phyloP scores from a whole-genome alignment of 257 asterid species.

The Apocynum venetum region DNA sequence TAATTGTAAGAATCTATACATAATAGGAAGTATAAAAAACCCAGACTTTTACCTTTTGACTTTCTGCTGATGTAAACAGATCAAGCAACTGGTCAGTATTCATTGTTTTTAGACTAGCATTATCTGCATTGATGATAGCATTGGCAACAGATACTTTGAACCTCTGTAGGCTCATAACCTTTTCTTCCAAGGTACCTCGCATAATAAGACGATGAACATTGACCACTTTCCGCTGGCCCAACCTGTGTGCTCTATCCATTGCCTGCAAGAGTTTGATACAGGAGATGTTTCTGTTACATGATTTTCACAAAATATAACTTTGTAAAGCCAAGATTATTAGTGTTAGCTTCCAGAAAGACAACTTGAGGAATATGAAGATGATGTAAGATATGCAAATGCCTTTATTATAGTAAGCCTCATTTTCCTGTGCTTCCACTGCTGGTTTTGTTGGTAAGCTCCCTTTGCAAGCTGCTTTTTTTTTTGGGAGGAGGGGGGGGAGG shows the following conservation, averaged over 20 bases:
- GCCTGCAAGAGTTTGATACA: slow-evolving; percentile 53
- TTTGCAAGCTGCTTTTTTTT: no score
- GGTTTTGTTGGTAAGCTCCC: neutral
- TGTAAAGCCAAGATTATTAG: neutral
- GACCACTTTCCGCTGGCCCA: slow-evolving; percentile 94
- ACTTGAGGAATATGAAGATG: neutral
- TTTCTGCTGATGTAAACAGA: slow-evolving; percentile 85
- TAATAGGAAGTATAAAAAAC: neutral
- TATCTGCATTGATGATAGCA: slow-evolving; percentile 90
- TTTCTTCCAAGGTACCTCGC: slow-evolving; percentile 99
- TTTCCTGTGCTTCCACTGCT: neutral
- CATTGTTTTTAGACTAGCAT: slow-evolving; percentile 95
- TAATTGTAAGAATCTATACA: neutral
- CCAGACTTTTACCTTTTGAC: slow-evolving; percentile 55
- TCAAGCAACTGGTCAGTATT: slow-evolving; percentile 96
- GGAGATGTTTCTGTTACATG: neutral
- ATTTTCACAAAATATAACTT: neutral
- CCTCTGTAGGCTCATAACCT: slow-evolving; percentile 99
- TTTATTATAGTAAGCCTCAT: neutral
- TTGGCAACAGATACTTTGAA: slow-evolving; percentile 94
- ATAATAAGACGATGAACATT: slow-evolving; percentile 95
- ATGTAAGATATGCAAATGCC: neutral
- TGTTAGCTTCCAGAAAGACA: neutral
- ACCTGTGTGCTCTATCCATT: slow-evolving; percentile 99
- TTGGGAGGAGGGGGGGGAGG: neutral